Evolutionary conservation across 768 basidiomycete species (phyloP).

Genomic region (Suillus subluteus): DNA sequence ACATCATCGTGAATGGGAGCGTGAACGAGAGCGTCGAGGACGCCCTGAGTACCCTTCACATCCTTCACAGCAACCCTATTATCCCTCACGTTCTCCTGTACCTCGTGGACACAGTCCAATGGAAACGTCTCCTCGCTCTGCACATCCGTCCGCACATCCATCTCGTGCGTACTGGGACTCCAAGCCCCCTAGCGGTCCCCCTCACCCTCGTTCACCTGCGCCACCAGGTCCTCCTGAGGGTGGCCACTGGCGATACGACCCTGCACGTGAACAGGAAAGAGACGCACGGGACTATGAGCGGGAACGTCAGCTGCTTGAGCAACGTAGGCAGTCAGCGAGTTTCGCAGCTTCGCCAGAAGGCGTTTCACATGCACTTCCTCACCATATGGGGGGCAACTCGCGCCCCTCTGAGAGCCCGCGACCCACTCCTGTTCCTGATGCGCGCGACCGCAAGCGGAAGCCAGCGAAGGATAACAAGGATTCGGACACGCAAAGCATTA

Average conservation of each 20-base stretch:
- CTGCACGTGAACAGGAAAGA: slow-evolving; percentile 54
- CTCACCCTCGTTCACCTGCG: slow-evolving; percentile 33
- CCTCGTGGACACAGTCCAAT: slow-evolving; percentile 52
- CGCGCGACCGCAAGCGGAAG: slow-evolving; percentile 50
- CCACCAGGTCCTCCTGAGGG: slow-evolving; percentile 46
- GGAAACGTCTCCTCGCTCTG: slow-evolving; percentile 63
- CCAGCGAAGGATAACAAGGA: slow-evolving; percentile 52
- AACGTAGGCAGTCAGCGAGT: slow-evolving; percentile 38
- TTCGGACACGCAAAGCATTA: slow-evolving; percentile 36
- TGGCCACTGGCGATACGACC: slow-evolving; percentile 63
- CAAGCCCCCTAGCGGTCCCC: slow-evolving; percentile 46
- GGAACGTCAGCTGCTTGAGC: slow-evolving; percentile 35
- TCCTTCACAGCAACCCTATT: slow-evolving; percentile 35
- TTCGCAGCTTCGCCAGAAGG: slow-evolving; percentile 55
- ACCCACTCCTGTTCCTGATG: slow-evolving; percentile 43
- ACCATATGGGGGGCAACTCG: slow-evolving; percentile 32
- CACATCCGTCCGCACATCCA: slow-evolving; percentile 41
- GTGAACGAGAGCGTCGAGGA: slow-evolving; percentile 41
- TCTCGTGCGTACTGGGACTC: slow-evolving; percentile 61
- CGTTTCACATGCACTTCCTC: slow-evolving; percentile 31
- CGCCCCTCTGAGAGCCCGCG: slow-evolving; percentile 68
- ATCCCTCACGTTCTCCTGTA: slow-evolving; percentile 39
- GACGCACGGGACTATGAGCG: slow-evolving; percentile 48
- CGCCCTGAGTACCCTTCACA: slow-evolving; percentile 40
- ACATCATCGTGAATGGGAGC: slow-evolving; percentile 59